Evolutionary conservation across 1,284 basidiomycete species (phyloP).

Genomic region (Cryptococcus sp.): DNA sequence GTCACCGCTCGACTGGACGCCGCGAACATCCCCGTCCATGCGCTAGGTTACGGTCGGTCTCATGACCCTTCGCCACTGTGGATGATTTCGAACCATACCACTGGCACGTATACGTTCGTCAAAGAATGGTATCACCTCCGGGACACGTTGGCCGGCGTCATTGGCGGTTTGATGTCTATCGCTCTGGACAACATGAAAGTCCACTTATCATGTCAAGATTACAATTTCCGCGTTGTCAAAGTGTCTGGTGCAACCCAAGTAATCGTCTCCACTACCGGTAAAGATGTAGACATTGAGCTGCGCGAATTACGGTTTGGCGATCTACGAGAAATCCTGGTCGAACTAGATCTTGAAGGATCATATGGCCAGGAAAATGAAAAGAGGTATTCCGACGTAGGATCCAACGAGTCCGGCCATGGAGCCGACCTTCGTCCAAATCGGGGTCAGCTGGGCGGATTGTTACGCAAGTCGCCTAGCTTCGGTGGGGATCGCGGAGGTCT

Average conservation of each 20-base stretch:
- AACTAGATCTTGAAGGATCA: conserved; percentile 73
- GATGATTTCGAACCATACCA: conserved; percentile 97
- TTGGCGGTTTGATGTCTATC: conserved; percentile 92
- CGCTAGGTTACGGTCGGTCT: conserved; percentile 91
- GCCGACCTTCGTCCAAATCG: neutral
- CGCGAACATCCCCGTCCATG: conserved; percentile 86
- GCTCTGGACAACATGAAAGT: conserved; percentile 85
- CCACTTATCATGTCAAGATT: conserved; percentile 65
- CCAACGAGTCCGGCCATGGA: conserved; percentile 12
- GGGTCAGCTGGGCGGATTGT: conserved; percentile 2
- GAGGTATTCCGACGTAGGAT: conserved; percentile 21
- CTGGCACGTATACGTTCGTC: conserved; percentile 95
- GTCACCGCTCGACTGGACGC: conserved; percentile 94
- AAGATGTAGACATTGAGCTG: conserved; percentile 92
- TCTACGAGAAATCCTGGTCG: conserved; percentile 88
- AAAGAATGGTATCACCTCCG: conserved; percentile 93
- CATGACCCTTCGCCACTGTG: conserved; percentile 98
- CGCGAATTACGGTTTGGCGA: conserved; percentile 89
- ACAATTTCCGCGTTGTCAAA: conserved; percentile 83
- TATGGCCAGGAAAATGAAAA: conserved; percentile 2
- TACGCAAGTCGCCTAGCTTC: conserved; percentile 16
- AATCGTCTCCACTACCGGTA: conserved; percentile 81
- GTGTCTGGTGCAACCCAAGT: conserved; percentile 80
- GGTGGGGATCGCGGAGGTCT: conserved; percentile 61
- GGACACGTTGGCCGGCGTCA: conserved; percentile 82